Evolutionary conservation across 257 asterid species (phyloP).

Genomic region (Solanum paucissectum): DNA sequence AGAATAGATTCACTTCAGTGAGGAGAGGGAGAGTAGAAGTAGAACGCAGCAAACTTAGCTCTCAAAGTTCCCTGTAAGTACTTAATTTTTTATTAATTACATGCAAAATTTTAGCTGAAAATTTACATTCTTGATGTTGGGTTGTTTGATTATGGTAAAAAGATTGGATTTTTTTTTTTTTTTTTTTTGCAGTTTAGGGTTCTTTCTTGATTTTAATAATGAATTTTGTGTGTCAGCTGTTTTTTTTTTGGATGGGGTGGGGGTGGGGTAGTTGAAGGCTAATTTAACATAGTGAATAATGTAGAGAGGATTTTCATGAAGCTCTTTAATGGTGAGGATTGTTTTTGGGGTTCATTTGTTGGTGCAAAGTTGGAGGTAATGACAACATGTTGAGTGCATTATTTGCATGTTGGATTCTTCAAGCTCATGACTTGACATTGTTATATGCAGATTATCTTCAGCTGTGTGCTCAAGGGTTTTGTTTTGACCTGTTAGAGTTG

Average conservation of each 20-base stretch:
- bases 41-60: neutral
- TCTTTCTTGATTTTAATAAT: neutral
- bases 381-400: neutral
- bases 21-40: neutral
- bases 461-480: neutral
- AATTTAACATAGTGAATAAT: neutral
- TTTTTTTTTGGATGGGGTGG: neutral
- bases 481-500: neutral
- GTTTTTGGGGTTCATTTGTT: neutral
- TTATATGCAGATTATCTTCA: neutral
- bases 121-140: neutral
- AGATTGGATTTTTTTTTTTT: neutral
- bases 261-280: neutral
- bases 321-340: neutral
- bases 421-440: neutral
- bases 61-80: neutral
- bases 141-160: neutral
- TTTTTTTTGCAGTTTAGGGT: neutral
- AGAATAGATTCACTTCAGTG: neutral
- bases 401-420: neutral
- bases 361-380: neutral
- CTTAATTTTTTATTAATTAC: neutral
- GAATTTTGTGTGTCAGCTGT: neutral
- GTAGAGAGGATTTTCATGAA: neutral
- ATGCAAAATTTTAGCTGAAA: neutral